Conservation (phyloP, 257 asterid genomes). For the Marsdenia floribunda region DNA sequence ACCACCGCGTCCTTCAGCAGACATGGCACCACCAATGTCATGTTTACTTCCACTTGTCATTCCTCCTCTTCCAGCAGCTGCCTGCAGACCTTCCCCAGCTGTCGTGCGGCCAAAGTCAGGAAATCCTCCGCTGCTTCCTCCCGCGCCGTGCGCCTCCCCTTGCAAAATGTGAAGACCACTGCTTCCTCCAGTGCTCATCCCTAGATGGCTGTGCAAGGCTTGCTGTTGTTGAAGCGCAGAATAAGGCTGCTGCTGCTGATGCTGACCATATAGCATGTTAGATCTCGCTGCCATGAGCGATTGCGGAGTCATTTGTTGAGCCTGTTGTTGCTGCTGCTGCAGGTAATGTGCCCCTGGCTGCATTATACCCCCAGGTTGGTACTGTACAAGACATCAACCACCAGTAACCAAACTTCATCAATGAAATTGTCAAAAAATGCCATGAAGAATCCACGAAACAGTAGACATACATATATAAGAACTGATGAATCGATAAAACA, state of each 20-base stretch:
- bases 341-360: slow-evolving; percentile 64
- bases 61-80: slow-evolving; percentile 31
- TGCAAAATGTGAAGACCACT: slow-evolving; percentile 65
- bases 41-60: slow-evolving; percentile 53
- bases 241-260: slow-evolving; percentile 78
- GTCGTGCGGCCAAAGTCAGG: slow-evolving; percentile 48
- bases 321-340: slow-evolving; percentile 73
- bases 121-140: slow-evolving; percentile 37
- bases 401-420: neutral
- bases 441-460: too few relatives aligned
- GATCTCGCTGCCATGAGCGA: slow-evolving; percentile 80
- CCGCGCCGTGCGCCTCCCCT: slow-evolving; percentile 54
- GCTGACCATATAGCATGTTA: slow-evolving; percentile 74
- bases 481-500: neutral
- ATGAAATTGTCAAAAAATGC: neutral
- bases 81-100: slow-evolving; percentile 21
- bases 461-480: neutral
- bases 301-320: slow-evolving; percentile 72
- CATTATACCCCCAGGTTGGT: slow-evolving; percentile 48
- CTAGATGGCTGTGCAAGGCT: slow-evolving; percentile 57
- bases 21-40: slow-evolving; percentile 40
- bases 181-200: slow-evolving; percentile 60
- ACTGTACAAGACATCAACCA: slow-evolving; percentile 31
- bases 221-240: slow-evolving; percentile 77
- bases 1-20: slow-evolving; percentile 43